Base-by-base conservation (phyloP, 192 early-diverging fungal genomes). In the Backusella psychrophila region DNA sequence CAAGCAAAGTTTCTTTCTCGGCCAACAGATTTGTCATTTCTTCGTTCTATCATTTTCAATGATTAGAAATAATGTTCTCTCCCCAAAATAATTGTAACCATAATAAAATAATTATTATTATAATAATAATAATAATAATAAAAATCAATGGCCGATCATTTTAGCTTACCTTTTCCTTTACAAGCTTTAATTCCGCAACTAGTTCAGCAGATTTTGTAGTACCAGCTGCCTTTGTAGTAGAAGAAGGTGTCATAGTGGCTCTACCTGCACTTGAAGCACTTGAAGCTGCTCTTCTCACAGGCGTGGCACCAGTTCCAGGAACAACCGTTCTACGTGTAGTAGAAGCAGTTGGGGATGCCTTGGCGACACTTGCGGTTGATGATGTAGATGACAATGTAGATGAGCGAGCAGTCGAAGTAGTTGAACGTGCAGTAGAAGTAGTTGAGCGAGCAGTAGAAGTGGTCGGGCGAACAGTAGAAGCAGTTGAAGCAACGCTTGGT, bases 91-190 rank as follows among this genome's bases (percentile, higher is more conserved):
- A 42, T 41, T 14, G 8, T 42, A n/a, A 44, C 9, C 15, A 31
- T 35, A 19, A 67, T 67, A 35, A 29, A 6, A 75, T 23, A 8
- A 75, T 66, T 4, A 75, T 56, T 44, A 75, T 7, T n/a, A n/a
- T n/a, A n/a, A n/a, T n/a, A n/a, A n/a, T n/a, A 34, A 38, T 14
- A 74, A 36, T 66, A 44, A 63, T 21, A 6, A 63, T 33, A 12
- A 44, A 52, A 38, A 71, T 65, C 36, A 65, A n/a, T 74, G n/a
- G 6, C 34, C 56, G 15, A 39, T 66, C 6, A 29, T 75, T 66
- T 44, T 67, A 26, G 36, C 31, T 69, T 75, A 75, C 74, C 66
- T 75, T 42, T 35, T 77, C 75, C 15, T 77, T 77, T 7, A 77
- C 29, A 11, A 33, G 15, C 21, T 77, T 77, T 7, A 77, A 21